phyloP scores from a whole-genome alignment of 176 grass and related monocot species.

The Rhipidocladum racemiflorum region DNA sequence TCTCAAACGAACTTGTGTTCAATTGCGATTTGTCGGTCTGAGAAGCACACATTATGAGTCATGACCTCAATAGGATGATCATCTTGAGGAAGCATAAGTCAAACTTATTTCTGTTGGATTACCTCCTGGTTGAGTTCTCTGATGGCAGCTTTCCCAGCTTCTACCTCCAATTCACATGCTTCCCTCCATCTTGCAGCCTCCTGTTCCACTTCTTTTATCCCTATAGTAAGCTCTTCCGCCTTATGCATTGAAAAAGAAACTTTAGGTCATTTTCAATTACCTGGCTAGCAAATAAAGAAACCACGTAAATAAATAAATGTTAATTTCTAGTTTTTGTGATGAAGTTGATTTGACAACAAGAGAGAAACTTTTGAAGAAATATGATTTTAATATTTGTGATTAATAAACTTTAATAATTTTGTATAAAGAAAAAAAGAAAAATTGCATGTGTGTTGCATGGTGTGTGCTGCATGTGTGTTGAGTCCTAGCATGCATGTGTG shows the following conservation, averaged over 20 bases:
- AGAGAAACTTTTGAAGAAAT: too few relatives aligned
- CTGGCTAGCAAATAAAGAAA: background rate
- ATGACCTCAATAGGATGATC: background rate
- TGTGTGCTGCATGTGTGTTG: too few relatives aligned
- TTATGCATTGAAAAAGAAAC: constrained; percentile 16
- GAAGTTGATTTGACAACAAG: too few relatives aligned
- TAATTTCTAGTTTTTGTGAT: too few relatives aligned
- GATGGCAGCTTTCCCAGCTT: constrained; percentile 70
- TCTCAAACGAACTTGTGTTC: background rate
- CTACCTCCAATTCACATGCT: constrained; percentile 71
- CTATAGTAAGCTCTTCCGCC: constrained; percentile 50
- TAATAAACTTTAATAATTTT: too few relatives aligned
- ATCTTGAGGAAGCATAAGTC: background rate
- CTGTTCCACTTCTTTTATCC: constrained; percentile 44
- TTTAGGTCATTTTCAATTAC: constrained; percentile 17
- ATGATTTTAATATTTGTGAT: too few relatives aligned
- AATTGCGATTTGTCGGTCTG: background rate
- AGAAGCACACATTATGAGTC: background rate
- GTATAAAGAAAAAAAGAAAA: too few relatives aligned
- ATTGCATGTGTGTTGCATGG: too few relatives aligned
- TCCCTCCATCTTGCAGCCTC: constrained; percentile 71
- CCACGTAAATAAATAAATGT: constrained; percentile 21
- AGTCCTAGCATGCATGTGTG: too few relatives aligned
- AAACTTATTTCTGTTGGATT: background rate
- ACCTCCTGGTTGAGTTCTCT: constrained; percentile 65